These are phyloP conservation scores for Exobasidium cylindrosporum DNA, from an alignment of 1,284 basidiomycete species.

Conservation along the genomic window DNA sequence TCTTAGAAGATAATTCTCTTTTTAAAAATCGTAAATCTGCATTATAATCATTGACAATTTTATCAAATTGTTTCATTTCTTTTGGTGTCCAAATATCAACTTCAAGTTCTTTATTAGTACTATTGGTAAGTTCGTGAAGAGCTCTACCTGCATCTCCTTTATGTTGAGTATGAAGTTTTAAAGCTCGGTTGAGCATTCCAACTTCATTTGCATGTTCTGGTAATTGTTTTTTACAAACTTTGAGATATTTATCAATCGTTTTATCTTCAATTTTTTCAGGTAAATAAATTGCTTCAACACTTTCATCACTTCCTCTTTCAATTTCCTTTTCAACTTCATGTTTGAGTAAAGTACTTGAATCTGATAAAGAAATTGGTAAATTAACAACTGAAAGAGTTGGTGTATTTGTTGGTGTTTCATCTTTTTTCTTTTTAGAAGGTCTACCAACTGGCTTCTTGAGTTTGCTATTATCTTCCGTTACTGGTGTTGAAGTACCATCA, in stretches of 20 bases:
- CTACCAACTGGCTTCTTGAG: constrained; percentile 1
- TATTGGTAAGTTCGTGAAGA: constrained; percentile 69
- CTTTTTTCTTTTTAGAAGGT: constrained; percentile 11
- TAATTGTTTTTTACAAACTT: constrained; percentile 6
- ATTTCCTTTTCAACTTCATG: constrained; percentile 17
- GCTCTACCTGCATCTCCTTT: constrained; percentile 72
- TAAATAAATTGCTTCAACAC: constrained; percentile 60
- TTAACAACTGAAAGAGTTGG: neutral
- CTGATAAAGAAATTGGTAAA: neutral
- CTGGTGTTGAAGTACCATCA: constrained; percentile 21
- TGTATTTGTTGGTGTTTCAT: constrained; percentile 5
- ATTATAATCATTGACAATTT: constrained; percentile 68
- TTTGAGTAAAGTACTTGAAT: neutral
- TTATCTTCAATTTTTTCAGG: constrained; percentile 1
- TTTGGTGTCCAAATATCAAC: constrained; percentile 63
- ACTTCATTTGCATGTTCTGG: constrained; percentile 62
- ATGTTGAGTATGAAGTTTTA: constrained; percentile 66
- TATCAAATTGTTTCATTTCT: constrained; percentile 72
- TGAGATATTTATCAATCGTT: constrained; percentile 2
- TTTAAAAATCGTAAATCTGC: constrained; percentile 74
- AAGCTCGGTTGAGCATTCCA: constrained; percentile 81
- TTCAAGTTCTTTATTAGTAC: constrained; percentile 62
- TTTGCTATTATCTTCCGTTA: constrained; percentile 15
- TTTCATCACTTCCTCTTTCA: constrained; percentile 71
- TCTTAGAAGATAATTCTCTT: constrained; percentile 69